Evolutionary conservation across 768 basidiomycete genomes (phyloP).

Genomic region (Mycena rosella): DNA sequence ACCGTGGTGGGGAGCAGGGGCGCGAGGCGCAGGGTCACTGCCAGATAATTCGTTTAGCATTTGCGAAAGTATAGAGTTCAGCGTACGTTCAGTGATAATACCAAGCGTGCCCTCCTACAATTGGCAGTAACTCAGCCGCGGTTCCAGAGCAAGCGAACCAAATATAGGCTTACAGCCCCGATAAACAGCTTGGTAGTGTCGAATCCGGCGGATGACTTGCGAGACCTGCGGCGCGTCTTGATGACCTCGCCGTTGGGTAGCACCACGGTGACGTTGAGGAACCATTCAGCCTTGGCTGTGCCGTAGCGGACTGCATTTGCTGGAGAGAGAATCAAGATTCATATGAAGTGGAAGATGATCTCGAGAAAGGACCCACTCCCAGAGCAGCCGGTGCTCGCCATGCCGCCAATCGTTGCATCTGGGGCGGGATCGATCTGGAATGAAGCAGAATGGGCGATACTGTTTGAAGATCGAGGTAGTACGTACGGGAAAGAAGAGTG

Average conservation of each 20-base stretch:
- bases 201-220: constrained; percentile 91
- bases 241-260: constrained; percentile 91
- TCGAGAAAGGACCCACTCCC: constrained; percentile 72
- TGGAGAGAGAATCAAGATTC: constrained; percentile 39
- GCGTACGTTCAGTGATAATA: constrained; percentile 85
- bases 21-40: constrained; percentile 85
- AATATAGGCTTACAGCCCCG: constrained; percentile 56
- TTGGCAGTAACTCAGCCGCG: too few relatives aligned
- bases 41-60: too few relatives aligned
- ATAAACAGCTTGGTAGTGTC: constrained; percentile 90
- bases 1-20: constrained; percentile 87
- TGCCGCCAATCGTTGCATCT: constrained; percentile 86
- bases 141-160: too few relatives aligned
- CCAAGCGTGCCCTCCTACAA: constrained; percentile 73
- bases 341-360: too few relatives aligned
- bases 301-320: constrained; percentile 90
- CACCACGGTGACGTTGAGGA: constrained; percentile 92
- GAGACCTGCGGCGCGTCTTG: constrained; percentile 82
- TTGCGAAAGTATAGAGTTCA: too few relatives aligned
- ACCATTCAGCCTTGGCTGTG: constrained; percentile 92
- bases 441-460: neutral
- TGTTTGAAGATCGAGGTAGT: neutral
- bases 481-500: constrained; percentile 85
- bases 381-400: constrained; percentile 89
- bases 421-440: constrained; percentile 81